These are phyloP conservation scores for Beauveria asiatica DNA, from an alignment of 2,329 filamentous ascomycete genomes.

Conservation along the genomic window DNA sequence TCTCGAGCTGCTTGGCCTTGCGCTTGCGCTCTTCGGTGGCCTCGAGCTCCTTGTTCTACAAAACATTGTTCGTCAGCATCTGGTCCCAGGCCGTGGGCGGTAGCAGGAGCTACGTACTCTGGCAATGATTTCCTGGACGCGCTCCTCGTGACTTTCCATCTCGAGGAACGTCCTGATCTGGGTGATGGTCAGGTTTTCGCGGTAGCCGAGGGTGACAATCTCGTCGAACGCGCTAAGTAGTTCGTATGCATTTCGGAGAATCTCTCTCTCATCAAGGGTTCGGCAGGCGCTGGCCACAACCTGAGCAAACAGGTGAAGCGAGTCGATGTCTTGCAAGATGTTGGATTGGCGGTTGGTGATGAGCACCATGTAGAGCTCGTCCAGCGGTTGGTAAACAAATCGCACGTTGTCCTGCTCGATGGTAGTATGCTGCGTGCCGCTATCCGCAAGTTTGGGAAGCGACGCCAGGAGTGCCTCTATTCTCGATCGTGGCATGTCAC, in stretches of 20 bases:
- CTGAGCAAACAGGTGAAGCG: slow-evolving; percentile 93
- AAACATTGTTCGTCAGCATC: slow-evolving; percentile 19
- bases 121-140: slow-evolving; percentile 96
- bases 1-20: slow-evolving; percentile 96
- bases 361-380: slow-evolving; percentile 98
- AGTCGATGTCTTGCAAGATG: slow-evolving; percentile 98
- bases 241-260: slow-evolving; percentile 89
- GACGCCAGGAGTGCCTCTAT: slow-evolving; percentile 95
- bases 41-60: slow-evolving; percentile 93
- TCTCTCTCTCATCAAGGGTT: slow-evolving; percentile 90
- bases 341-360: slow-evolving; percentile 99
- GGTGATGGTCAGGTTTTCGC: slow-evolving; percentile 90
- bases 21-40: slow-evolving; percentile 96
- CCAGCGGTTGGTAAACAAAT: slow-evolving; percentile 97
- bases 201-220: slow-evolving; percentile 87
- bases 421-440: slow-evolving; percentile 92
- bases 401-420: slow-evolving; percentile 99
- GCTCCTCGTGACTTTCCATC: slow-evolving; percentile 98
- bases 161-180: slow-evolving; percentile 99
- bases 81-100: neutral
- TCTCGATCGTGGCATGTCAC: slow-evolving; percentile 92
- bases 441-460: slow-evolving; percentile 95
- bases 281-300: slow-evolving; percentile 96
- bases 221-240: slow-evolving; percentile 95
- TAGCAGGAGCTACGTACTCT: slow-evolving; percentile 45